Base-by-base conservation (phyloP, 2,329 filamentous ascomycete genomes). In the Rhynchosporium agropyri region DNA sequence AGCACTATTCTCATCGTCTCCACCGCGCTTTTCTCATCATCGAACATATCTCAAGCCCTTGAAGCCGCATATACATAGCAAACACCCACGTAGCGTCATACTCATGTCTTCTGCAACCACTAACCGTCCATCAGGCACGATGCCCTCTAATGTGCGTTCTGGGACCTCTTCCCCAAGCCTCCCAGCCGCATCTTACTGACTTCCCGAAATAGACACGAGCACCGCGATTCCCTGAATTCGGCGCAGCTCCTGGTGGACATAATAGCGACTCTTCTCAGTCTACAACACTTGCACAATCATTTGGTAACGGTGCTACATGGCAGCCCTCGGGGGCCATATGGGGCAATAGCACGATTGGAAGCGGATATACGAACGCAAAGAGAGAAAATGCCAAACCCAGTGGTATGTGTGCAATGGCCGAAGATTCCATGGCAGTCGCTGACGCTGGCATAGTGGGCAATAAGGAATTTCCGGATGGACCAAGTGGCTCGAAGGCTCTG, bases 401-500 rank as follows among this genome's bases (percentile, higher is more conserved):
- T 79, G 83, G 83, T 87, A 74, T 64, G 79, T 74, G 63, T 48
- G 46, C 49, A 61, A 43, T 49, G 61, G 45, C 43, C 31, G 59
- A 45, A 38, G 54, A 63, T 42, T 13, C 53, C 63, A 46, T 46
- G 40, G 53, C 62, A 56, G 57, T 63, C 65, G 68, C 71, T 74
- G 62, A 73, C 65, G 45, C 46, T 28, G 28, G 57, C 42, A 48
- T 59, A 64, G 61, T 66, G 76, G 75, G 74, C 26, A 77, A 77
- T 42, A 77, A 80, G 51, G 67, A 74, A 29, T 78, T 78, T 36
- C 70, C 75, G 45, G 82, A 84, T 68, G 81, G 79, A 60, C 85
- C 88, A 71, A 87, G 85, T 3, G 89, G 89, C 55, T 91, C 89
- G 5, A 83, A 86, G 65, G 89, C 88, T 63, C 79, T 92, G 45